Evolutionary conservation across 2,329 filamentous ascomycete species (phyloP), one percentile per base, ranked within the genome.

Genomic region (Monilinia fructicola): DNA sequence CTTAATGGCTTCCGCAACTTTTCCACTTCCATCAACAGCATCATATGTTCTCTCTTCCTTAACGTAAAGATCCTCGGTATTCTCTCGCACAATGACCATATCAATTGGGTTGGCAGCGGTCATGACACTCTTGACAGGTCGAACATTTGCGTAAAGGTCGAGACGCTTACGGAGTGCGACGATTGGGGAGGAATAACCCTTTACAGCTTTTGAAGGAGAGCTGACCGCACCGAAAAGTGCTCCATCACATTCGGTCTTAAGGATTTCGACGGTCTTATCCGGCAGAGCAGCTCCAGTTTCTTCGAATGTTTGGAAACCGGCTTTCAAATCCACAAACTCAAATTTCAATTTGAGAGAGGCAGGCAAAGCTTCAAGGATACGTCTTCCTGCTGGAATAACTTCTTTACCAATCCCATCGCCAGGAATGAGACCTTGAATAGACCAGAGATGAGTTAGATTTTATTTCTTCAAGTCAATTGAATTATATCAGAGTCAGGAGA

Each of bases 401-500:
- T 99, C 95, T 78, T 92, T 92, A 81, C 95, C 95, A 81, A 99
- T 99, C 80, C 95, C 95, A 81, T 99, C 95, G 77, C 95, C 95
- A 75, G 95, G 91, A 78, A 99, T 98, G 75, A 98, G 91, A 78
- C 93, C 93, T 96, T 72, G 48, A 67, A 3, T 54, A 26, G 7
- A 31, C 35, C 38, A 63, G 44, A 38, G n/a, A 67, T 59, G 50
- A 35, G 52, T 61, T 66, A 68, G 66, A 67, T 70, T 60, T 59
- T 54, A 23, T 64, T 50, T 48, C 12, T 14, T 16, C 9, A 40
- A 21, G 2, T 26, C 42, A 54, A 62, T 42, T 54, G 48, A n/a
- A 16, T 42, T 11, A 26, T 42, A 2, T 23, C 9, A 11, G 21
- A 31, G 21, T 2, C 31, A 35, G 31, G 5, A 7, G 31, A 54